Evolutionary conservation across 169 alveolate species (phyloP).

Genomic region (Cystoisospora suis): DNA sequence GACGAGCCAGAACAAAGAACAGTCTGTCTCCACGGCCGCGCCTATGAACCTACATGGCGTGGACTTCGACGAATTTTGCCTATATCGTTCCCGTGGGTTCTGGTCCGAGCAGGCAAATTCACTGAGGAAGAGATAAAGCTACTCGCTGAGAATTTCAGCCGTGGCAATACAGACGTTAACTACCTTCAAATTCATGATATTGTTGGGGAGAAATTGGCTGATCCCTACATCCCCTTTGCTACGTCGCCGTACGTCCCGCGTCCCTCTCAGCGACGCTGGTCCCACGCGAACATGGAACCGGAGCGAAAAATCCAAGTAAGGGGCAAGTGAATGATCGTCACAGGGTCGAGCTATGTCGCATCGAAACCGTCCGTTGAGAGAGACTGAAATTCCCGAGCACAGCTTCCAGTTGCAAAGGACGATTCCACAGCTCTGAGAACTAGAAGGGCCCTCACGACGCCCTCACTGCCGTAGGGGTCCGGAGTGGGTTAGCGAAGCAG

Average conservation of each 20-base stretch:
- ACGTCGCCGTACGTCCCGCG: slow-evolving; percentile 16
- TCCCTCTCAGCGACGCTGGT: neutral
- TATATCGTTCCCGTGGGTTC: no score
- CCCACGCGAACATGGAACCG: neutral
- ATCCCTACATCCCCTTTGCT: neutral
- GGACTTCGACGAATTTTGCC: no score
- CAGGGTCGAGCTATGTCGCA: neutral
- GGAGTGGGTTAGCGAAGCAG: no score
- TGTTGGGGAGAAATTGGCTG: neutral
- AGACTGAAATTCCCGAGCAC: no score
- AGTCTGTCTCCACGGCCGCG: no score
- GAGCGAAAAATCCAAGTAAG: slow-evolving; percentile 16
- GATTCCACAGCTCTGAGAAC: no score
- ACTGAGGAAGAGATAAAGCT: slow-evolving; percentile 12
- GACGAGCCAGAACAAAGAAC: neutral
- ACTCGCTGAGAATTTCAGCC: slow-evolving; percentile 17
- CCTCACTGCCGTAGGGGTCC: no score
- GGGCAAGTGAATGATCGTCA: neutral
- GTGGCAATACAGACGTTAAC: neutral
- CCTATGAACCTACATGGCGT: no score
- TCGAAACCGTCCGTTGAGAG: neutral
- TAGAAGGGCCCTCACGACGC: no score
- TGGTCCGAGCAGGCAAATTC: slow-evolving; percentile 27
- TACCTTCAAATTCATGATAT: neutral
- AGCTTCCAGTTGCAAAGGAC: no score